Conservation (phyloP, 257 asterid genomes). For the Perilla frutescens region DNA sequence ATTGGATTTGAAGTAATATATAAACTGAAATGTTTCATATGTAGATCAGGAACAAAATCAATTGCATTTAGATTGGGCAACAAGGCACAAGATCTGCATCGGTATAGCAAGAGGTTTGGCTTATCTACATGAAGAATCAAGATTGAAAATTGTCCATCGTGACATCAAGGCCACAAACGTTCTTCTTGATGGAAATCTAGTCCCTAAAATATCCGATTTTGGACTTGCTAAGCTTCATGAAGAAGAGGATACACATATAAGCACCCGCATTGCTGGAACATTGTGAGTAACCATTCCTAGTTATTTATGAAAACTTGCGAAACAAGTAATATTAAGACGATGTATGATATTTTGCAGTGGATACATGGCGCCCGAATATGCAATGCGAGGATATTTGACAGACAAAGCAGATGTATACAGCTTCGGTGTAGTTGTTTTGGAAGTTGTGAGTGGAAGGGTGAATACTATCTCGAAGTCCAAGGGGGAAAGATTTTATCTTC, state of each 20-base stretch:
- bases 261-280: no score
- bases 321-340: no score
- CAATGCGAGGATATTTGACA: no score
- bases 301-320: no score
- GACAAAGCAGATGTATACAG: conserved; percentile 55
- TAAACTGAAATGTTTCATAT: not conserved
- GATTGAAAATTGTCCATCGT: conserved; percentile 56
- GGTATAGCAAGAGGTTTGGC: conserved; percentile 55
- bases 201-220: no score
- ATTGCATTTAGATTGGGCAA: conserved; percentile 53
- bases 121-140: conserved; percentile 49
- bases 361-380: no score
- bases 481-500: conserved; percentile 48
- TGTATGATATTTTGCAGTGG: not conserved
- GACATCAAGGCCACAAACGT: conserved; percentile 57
- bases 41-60: conserved; percentile 47
- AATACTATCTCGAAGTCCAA: conserved; percentile 45
- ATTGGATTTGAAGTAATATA: no score
- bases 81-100: conserved; percentile 51
- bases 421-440: conserved; percentile 57
- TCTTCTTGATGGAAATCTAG: no score
- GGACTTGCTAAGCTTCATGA: no score
- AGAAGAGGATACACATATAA: no score
- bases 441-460: conserved; percentile 53
- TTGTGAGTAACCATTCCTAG: no score